Evolutionary conservation across 768 basidiomycete species (phyloP).

Genomic region (Russula griseocarnosa): DNA sequence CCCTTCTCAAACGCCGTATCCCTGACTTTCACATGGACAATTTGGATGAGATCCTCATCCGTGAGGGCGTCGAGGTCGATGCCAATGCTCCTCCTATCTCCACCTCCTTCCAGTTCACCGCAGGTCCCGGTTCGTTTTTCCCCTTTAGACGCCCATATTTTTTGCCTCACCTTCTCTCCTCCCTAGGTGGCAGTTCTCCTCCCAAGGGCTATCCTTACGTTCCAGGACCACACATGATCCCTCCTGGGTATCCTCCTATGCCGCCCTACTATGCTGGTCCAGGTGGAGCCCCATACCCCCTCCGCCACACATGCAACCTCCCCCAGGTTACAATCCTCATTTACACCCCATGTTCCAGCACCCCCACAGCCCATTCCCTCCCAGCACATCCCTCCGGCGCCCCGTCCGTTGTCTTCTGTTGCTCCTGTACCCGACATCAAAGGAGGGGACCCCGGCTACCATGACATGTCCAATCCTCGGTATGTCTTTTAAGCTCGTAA

Average conservation of each 20-base stretch:
- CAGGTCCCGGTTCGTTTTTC: conserved; percentile 30
- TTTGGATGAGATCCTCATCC: conserved; percentile 58
- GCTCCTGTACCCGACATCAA: conserved; percentile 44
- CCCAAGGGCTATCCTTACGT: conserved; percentile 37
- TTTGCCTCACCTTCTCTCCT: conserved; percentile 19
- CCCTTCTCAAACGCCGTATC: conserved; percentile 69
- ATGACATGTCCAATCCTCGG: conserved; percentile 74
- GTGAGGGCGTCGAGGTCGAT: conserved; percentile 61
- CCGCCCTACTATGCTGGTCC: conserved; percentile 44
- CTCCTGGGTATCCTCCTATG: conserved; percentile 47
- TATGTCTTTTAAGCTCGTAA: conserved; percentile 29
- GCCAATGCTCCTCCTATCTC: conserved; percentile 25
- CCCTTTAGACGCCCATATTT: conserved; percentile 23
- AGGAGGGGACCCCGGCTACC: conserved; percentile 74
- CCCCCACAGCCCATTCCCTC: conserved; percentile 40
- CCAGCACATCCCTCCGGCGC: conserved; percentile 39
- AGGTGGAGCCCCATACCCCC: conserved; percentile 39
- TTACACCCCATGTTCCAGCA: conserved; percentile 60
- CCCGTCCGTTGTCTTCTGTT: conserved; percentile 32
- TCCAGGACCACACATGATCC: conserved; percentile 41
- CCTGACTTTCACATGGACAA: conserved; percentile 63
- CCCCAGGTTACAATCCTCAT: conserved; percentile 50
- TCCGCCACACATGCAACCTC: conserved; percentile 41
- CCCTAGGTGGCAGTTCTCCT: conserved; percentile 32
- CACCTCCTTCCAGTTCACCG: conserved; percentile 33